Conservation (phyloP, 495 filamentous ascomycete species). For the Tuber umbilicatum region DNA sequence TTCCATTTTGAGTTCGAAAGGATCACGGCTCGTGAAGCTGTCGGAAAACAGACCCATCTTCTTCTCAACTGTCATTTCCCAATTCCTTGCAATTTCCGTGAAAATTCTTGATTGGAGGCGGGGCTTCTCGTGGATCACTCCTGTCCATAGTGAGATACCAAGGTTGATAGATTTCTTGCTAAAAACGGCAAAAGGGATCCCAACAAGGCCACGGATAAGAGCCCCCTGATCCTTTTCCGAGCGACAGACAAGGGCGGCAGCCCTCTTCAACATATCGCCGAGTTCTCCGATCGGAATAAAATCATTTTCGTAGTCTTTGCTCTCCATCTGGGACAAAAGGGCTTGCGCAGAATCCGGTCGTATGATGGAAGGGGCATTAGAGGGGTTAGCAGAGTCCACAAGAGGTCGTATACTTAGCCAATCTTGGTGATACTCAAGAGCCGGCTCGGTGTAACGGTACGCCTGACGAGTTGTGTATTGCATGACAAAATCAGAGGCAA, state of each 20-base stretch:
- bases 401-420: constrained; percentile 55
- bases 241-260: constrained; percentile 76
- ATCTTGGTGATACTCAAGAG: constrained; percentile 58
- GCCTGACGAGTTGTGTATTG: constrained; percentile 96
- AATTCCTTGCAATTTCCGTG: constrained; percentile 73
- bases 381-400: constrained; percentile 44
- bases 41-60: constrained; percentile 73
- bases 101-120: constrained; percentile 74
- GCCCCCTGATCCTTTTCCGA: constrained; percentile 63
- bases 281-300: constrained; percentile 66
- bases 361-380: constrained; percentile 42
- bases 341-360: constrained; percentile 43
- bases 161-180: constrained; percentile 92
- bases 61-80: constrained; percentile 72
- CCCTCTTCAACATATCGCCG: constrained; percentile 69
- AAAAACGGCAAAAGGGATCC: constrained; percentile 84
- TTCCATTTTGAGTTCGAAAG: constrained; percentile 84
- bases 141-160: constrained; percentile 90
- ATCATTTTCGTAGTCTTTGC: constrained; percentile 57
- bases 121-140: constrained; percentile 94
- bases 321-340: constrained; percentile 61
- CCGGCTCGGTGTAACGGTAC: constrained; percentile 70
- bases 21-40: constrained; percentile 71
- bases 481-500: constrained; percentile 89
- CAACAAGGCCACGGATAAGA: constrained; percentile 76